These are phyloP conservation scores for Penicillium decumbens DNA, from an alignment of 2,329 filamentous ascomycete genomes.

Conservation along the genomic window DNA sequence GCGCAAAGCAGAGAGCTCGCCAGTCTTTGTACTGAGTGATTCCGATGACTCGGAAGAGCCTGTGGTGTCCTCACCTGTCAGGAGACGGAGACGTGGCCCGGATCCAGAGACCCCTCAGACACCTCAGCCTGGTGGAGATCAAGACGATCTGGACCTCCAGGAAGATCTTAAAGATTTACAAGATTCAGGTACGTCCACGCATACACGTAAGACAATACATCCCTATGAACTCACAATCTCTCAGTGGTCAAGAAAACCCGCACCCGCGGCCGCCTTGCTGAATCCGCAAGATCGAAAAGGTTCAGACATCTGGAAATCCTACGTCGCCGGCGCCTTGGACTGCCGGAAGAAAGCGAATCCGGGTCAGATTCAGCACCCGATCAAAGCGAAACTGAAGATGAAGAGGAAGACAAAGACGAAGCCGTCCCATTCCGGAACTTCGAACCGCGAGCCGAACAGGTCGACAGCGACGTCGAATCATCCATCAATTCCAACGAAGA, in stretches of 20 bases:
- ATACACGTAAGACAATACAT: neutral
- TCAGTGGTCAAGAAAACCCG: slow-evolving; percentile 37
- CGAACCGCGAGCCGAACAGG: slow-evolving; percentile 11
- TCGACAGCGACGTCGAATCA: slow-evolving; percentile 32
- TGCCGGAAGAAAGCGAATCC: slow-evolving; percentile 27
- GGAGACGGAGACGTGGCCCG: slow-evolving; percentile 19
- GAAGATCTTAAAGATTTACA: slow-evolving; percentile 45
- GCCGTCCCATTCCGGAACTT: slow-evolving; percentile 2
- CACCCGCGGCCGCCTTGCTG: slow-evolving; percentile 39
- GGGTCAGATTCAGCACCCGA: slow-evolving; percentile 3
- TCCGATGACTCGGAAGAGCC: slow-evolving; percentile 28
- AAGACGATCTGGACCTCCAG: slow-evolving; percentile 41
- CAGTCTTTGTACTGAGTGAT: slow-evolving; percentile 20
- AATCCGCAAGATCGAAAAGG: slow-evolving; percentile 37
- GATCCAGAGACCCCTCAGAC: slow-evolving; percentile 19
- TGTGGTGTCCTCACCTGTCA: slow-evolving; percentile 28
- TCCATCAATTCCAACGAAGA: slow-evolving; percentile 37
- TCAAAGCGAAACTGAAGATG: neutral
- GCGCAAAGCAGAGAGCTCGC: slow-evolving; percentile 23
- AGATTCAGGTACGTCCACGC: slow-evolving; percentile 36
- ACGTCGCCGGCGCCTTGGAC: slow-evolving; percentile 41
- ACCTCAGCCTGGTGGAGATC: slow-evolving; percentile 22
- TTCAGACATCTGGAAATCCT: slow-evolving; percentile 43
- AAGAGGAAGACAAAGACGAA: neutral
- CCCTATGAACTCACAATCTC: slow-evolving; percentile 9